Evolutionary conservation across 345 rosid species (phyloP).

Genomic region (Populus ilicifolia): DNA sequence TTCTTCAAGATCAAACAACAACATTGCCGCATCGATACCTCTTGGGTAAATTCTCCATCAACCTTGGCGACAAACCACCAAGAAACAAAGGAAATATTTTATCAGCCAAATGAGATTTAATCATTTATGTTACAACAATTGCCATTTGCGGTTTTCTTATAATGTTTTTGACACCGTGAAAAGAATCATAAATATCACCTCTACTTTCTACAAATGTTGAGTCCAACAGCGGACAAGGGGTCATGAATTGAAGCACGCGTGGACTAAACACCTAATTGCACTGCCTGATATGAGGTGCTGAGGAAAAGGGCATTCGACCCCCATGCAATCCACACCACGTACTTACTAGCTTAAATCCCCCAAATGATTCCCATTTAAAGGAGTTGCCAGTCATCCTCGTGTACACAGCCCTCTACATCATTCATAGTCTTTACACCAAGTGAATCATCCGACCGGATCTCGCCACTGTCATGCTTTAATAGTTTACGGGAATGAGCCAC

Average conservation of each 20-base stretch:
- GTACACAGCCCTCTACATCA: slow-evolving; percentile 24
- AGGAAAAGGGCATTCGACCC: not conserved
- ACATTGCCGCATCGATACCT: not conserved
- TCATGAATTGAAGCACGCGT: not conserved
- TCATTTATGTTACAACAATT: not conserved
- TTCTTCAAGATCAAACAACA: not conserved
- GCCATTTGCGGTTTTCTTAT: not conserved
- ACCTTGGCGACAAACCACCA: not conserved
- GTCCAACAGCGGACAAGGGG: not conserved
- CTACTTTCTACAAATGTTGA: slow-evolving; percentile 9
- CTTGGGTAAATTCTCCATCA: not conserved
- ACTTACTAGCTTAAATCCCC: not conserved
- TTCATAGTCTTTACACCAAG: slow-evolving; percentile 12
- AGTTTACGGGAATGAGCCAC: slow-evolving; percentile 27
- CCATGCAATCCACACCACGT: not conserved
- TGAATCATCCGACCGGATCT: slow-evolving; percentile 26
- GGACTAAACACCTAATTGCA: not conserved
- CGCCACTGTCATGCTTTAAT: slow-evolving; percentile 8
- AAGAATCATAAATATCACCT: slow-evolving; percentile 7
- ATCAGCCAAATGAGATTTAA: not conserved
- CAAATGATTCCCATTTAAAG: slow-evolving; percentile 30
- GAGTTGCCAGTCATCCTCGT: slow-evolving; percentile 69
- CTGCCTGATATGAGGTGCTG: not conserved
- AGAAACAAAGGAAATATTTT: not conserved
- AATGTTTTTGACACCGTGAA: not conserved